Base-by-base conservation (phyloP, 1,284 basidiomycete species). In the Trichosporon asahii region DNA sequence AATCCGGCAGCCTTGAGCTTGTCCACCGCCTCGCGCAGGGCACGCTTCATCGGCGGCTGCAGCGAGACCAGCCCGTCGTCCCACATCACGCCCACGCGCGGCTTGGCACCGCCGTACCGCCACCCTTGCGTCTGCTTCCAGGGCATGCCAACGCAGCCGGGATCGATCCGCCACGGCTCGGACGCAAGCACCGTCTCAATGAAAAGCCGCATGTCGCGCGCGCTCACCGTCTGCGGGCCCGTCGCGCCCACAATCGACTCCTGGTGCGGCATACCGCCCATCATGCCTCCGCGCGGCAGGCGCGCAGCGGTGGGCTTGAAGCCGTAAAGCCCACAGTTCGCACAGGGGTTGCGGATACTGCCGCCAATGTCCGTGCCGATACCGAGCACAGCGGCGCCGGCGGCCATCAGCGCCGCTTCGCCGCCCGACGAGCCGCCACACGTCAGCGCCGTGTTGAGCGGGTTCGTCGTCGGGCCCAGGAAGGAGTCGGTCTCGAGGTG, bases 341-440 rank as follows among this genome's bases (percentile, higher is more conserved):
- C 70, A 29, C 70, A 71, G 23, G 71, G 72, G 60, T 69, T 80
- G 12, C 82, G 76, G 73, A 80, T 76, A 31, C 31, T 31, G 3
- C 31, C 31, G 31, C 84, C 84, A 7, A 85, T 82, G 66, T 85
- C 85, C 8, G 84, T 83, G 5, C 85, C 85, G 27, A 85, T 75
- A 12, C 84, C 73, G 15, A 74, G 71, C 3, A 71, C 69, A 57
- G 63, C 66, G 5, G 66, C 73, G 12, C 69, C 68, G 0, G 68
- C 69, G 0, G 85, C 85, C 21, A 88, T 79, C 11, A 89, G 80
- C 0, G 87, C 87, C 14, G 85, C 85, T 73, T 89, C 88, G 3
- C 89, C 89, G 9, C 89, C 89, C 1, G 86, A 87, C 0, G 86
- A 88, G 6, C 89, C 89, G 12, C 88, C 88, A 3, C 80, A 78